phyloP scores from a whole-genome alignment of 768 basidiomycete species.

The Rhodotorula toruloides region DNA sequence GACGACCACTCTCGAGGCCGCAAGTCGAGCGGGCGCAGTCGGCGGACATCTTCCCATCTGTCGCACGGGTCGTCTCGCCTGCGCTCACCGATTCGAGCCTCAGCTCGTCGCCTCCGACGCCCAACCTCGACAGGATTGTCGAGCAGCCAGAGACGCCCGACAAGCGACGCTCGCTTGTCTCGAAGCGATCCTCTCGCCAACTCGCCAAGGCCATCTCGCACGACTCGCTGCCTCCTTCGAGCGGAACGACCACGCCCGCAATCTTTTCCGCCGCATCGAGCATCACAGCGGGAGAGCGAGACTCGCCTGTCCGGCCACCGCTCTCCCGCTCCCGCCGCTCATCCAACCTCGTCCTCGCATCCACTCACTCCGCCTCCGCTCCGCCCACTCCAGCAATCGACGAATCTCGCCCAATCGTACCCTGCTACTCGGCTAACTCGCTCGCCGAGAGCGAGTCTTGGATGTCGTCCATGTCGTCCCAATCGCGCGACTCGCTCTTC shows the following conservation, averaged over 20 bases:
- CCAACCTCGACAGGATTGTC: slow-evolving; percentile 24
- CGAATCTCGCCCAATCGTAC: background rate
- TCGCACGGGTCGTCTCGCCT: background rate
- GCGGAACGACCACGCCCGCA: slow-evolving; percentile 4
- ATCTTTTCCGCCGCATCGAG: background rate
- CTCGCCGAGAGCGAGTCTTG: background rate
- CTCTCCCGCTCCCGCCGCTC: background rate
- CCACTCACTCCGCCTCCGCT: background rate
- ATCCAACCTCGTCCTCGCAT: background rate
- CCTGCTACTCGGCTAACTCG: background rate
- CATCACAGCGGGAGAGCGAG: background rate
- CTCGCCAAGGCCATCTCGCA: background rate
- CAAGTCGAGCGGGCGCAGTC: background rate
- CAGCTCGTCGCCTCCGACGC: slow-evolving; percentile 4
- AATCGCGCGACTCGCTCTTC: slow-evolving; percentile 6
- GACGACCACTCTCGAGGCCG: background rate
- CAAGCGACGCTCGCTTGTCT: background rate
- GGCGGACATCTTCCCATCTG: background rate
- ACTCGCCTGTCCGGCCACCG: background rate
- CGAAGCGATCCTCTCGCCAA: background rate
- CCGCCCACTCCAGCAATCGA: slow-evolving; percentile 5
- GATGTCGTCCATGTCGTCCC: slow-evolving; percentile 3
- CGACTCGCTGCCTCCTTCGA: background rate
- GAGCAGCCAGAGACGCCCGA: slow-evolving; percentile 20
- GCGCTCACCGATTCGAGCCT: background rate